phyloP scores from a whole-genome alignment of 106 monocot species.

The Posidonia australis region DNA sequence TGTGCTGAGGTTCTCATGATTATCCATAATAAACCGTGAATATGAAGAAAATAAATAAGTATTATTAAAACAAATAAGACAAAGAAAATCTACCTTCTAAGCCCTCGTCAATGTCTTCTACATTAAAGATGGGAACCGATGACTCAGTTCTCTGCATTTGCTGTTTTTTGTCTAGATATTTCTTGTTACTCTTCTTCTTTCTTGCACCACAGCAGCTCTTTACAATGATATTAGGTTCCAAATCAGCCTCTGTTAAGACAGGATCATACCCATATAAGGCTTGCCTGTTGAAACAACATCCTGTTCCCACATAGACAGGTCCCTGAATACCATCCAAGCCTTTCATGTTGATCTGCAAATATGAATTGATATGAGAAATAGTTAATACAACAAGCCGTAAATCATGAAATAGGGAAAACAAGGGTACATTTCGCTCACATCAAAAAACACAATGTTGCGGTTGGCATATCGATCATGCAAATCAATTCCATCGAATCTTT shows the following conservation, averaged over 20 bases:
- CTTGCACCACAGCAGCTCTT: conserved; percentile 63
- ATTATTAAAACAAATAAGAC: too few species aligned
- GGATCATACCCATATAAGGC: conserved; percentile 87
- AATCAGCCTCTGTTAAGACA: conserved; percentile 60
- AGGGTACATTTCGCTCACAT: conserved; percentile 26
- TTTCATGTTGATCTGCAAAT: conserved; percentile 76
- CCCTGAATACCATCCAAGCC: conserved; percentile 88
- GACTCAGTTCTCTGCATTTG: conserved; percentile 66
- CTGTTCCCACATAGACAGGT: conserved; percentile 80
- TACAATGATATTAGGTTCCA: conserved; percentile 69
- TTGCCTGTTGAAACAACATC: conserved; percentile 82
- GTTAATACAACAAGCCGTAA: too few species aligned
- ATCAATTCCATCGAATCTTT: conserved; percentile 76
- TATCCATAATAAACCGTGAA: too few species aligned
- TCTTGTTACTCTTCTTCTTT: conserved; percentile 32
- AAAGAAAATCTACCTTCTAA: conserved; percentile 43
- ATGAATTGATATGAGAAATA: background rate
- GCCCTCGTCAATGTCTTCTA: conserved; percentile 66
- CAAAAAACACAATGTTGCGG: conserved; percentile 78
- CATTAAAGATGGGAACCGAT: conserved; percentile 11
- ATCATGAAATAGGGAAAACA: too few species aligned
- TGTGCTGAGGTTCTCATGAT: too few species aligned
- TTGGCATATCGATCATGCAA: conserved; percentile 69
- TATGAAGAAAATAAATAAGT: too few species aligned
- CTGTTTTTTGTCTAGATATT: conserved; percentile 52